Conservation (phyloP, 2,329 filamentous ascomycete species). For the Colletotrichum lini region DNA sequence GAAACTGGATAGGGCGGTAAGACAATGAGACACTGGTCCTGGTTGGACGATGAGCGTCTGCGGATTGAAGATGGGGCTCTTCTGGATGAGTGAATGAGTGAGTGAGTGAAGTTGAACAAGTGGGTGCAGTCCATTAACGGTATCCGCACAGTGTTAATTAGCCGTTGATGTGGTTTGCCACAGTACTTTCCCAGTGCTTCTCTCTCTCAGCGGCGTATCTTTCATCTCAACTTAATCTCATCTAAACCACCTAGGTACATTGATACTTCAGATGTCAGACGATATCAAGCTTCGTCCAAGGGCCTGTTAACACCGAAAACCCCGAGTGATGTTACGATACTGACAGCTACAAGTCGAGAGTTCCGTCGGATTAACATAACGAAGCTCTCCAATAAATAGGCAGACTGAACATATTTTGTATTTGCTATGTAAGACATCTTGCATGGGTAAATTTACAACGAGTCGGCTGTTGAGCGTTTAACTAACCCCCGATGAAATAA, state of each 20-base stretch:
- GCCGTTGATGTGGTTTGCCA: neutral
- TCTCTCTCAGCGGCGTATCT: neutral
- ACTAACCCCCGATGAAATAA: no score
- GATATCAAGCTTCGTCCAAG: no score
- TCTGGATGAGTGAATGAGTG: slow-evolving; percentile 2
- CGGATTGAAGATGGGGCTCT: neutral
- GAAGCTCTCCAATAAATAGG: neutral
- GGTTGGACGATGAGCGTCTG: neutral
- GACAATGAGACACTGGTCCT: neutral
- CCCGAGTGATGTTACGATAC: no score
- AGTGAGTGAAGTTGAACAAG: slow-evolving; percentile 9
- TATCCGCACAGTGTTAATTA: neutral
- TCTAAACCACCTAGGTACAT: no score
- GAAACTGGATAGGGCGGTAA: no score
- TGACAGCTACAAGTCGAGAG: neutral
- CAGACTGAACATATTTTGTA: neutral
- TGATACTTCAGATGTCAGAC: no score
- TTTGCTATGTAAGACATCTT: neutral
- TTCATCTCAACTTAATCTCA: neutral
- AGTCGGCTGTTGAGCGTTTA: neutral
- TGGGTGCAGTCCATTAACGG: neutral
- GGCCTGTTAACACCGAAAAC: no score
- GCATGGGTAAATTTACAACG: no score
- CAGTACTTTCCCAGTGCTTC: neutral
- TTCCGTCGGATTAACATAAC: neutral